phyloP scores from a whole-genome alignment of 2,329 filamentous ascomycete species.

The Fusarium lateritium region DNA sequence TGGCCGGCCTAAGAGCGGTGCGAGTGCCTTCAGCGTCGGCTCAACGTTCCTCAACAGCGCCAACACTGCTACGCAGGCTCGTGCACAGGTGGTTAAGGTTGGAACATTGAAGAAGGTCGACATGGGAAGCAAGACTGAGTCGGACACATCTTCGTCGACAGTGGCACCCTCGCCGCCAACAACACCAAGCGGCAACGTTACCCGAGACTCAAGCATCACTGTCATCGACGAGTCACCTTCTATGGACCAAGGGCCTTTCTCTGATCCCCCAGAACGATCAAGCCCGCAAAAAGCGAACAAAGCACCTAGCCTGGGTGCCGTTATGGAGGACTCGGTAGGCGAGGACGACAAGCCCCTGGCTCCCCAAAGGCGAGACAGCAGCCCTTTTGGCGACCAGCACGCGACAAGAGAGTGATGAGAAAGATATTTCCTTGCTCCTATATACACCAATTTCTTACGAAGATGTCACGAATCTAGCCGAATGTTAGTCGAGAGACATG shows the following conservation, averaged over 20 bases:
- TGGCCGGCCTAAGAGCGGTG: constrained; percentile 66
- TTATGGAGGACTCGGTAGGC: constrained; percentile 66
- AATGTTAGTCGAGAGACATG: constrained; percentile 24
- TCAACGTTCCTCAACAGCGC: constrained; percentile 78
- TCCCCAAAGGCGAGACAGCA: constrained; percentile 54
- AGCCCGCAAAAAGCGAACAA: constrained; percentile 53
- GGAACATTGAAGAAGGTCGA: constrained; percentile 65
- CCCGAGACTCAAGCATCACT: constrained; percentile 62
- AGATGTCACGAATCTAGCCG: constrained; percentile 43
- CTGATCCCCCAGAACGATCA: constrained; percentile 64
- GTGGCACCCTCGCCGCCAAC: constrained; percentile 39
- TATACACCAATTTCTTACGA: constrained; percentile 35
- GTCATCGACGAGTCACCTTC: constrained; percentile 66
- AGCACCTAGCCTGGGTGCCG: constrained; percentile 66
- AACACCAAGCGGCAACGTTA: constrained; percentile 42
- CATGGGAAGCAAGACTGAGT: constrained; percentile 56
- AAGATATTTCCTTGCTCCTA: constrained; percentile 7
- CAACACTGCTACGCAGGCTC: constrained; percentile 70
- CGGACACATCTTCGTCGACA: constrained; percentile 49
- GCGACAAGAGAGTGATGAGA: constrained; percentile 64
- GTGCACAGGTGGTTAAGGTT: constrained; percentile 73
- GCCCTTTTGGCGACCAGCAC: constrained; percentile 72
- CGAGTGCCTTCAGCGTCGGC: constrained; percentile 75
- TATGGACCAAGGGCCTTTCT: constrained; percentile 71
- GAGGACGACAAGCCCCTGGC: constrained; percentile 53